These are phyloP conservation scores for Yarrowia sp. DNA, from an alignment of 805 yeast species.

Conservation along the genomic window DNA sequence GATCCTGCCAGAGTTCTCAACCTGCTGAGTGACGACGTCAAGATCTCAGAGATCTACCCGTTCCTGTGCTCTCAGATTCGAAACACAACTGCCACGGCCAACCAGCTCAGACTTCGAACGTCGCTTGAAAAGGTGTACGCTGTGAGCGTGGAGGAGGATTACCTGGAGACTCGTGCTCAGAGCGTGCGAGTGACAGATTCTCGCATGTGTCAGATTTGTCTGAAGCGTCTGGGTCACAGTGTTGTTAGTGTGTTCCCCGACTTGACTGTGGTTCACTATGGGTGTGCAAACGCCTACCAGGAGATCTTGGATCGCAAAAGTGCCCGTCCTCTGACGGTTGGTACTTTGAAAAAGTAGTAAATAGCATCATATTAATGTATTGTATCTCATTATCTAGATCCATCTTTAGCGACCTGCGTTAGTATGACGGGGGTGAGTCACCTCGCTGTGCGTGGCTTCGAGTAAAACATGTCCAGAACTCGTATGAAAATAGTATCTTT, in stretches of 20 bases:
- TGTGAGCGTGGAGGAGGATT: conserved; percentile 46
- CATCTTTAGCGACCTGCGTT: neutral
- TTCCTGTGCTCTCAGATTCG: conserved; percentile 50
- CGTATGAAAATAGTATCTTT: too few species aligned
- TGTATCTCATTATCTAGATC: neutral
- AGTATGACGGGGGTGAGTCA: too few species aligned
- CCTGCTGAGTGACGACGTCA: conserved; percentile 52
- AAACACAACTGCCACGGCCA: conserved; percentile 42
- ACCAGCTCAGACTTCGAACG: conserved; percentile 45
- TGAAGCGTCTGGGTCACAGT: conserved; percentile 53
- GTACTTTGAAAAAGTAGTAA: neutral
- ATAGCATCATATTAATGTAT: neutral
- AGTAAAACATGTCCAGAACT: too few species aligned
- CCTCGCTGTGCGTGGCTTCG: too few species aligned
- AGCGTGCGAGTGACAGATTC: conserved; percentile 45
- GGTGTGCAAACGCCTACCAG: conserved; percentile 44
- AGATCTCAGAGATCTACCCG: conserved; percentile 44
- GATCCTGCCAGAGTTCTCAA: conserved; percentile 47
- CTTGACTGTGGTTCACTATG: conserved; percentile 52
- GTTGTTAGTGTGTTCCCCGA: conserved; percentile 52
- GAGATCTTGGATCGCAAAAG: conserved; percentile 15
- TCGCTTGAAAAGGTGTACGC: conserved; percentile 56
- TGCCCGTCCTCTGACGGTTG: neutral
- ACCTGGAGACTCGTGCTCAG: conserved; percentile 43
- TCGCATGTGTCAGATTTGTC: conserved; percentile 58